phyloP scores from a whole-genome alignment of 1,139 yeast species.

The Kurtzmaniella natalensis region DNA sequence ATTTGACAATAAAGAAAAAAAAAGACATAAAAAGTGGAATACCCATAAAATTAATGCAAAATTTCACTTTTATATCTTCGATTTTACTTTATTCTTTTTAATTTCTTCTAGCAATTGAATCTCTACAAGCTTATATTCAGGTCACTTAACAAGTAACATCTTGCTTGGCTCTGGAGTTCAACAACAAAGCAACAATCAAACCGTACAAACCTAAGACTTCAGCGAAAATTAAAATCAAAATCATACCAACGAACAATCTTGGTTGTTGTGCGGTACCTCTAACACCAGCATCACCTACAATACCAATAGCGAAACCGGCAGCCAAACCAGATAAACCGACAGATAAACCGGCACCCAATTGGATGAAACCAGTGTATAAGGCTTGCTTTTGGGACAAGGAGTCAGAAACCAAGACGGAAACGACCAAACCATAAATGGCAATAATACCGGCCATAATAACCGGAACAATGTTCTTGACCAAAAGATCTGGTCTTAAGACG shows the following conservation, averaged over 20 bases:
- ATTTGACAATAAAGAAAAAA: neutral
- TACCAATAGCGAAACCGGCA: constrained; percentile 97
- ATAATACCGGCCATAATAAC: constrained; percentile 99
- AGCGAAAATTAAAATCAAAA: constrained; percentile 93
- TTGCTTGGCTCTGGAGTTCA: constrained; percentile 96
- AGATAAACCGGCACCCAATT: constrained; percentile 95
- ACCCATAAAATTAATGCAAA: too few species aligned
- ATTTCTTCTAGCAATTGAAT: too few species aligned
- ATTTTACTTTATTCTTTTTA: too few species aligned
- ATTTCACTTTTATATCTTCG: too few species aligned
- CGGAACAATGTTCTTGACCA: constrained; percentile 87
- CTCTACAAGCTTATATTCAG: too few species aligned
- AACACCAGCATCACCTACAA: constrained; percentile 98
- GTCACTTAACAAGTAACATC: constrained; percentile 68
- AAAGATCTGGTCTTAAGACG: constrained; percentile 93
- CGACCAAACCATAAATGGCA: constrained; percentile 98
- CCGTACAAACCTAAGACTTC: constrained; percentile 98
- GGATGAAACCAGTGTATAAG: constrained; percentile 94
- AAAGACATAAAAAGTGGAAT: too few species aligned
- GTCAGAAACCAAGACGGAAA: constrained; percentile 90
- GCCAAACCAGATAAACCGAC: constrained; percentile 97
- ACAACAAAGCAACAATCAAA: constrained; percentile 91
- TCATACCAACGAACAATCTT: constrained; percentile 89
- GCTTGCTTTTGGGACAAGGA: constrained; percentile 89
- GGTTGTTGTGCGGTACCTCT: constrained; percentile 97